phyloP scores from a whole-genome alignment of 805 yeast species.

The Candida pseudoglaebosa region DNA sequence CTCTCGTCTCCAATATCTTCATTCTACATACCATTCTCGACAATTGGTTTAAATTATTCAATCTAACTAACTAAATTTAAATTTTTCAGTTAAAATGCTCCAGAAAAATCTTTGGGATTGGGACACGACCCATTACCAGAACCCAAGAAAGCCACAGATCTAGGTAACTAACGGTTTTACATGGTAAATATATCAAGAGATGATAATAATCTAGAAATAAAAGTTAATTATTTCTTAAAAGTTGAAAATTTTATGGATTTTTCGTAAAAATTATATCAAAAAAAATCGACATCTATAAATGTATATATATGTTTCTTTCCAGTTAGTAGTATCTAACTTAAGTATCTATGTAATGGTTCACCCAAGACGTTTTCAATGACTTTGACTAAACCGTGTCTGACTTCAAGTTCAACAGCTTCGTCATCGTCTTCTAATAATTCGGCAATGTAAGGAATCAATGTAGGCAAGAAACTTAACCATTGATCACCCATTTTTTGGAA shows the following conservation, averaged over 20 bases:
- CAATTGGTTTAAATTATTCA: not conserved
- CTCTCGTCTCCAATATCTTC: not conserved
- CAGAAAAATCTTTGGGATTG: conserved; percentile 12
- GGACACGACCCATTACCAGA: conserved; percentile 3
- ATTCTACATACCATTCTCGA: conserved; percentile 10
- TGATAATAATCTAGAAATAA: too few species aligned
- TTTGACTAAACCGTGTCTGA: conserved; percentile 82
- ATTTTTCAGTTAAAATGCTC: conserved; percentile 4
- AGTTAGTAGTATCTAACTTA: conserved; percentile 41
- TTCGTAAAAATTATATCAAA: conserved; percentile 5
- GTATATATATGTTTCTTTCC: too few species aligned
- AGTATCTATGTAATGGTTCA: conserved; percentile 85
- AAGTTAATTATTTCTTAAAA: too few species aligned
- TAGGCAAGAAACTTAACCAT: conserved; percentile 90
- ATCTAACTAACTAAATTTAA: not conserved
- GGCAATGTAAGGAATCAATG: conserved; percentile 91
- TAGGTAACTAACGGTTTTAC: too few species aligned
- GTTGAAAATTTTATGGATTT: conserved; percentile 1
- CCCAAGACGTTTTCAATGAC: conserved; percentile 91
- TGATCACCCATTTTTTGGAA: conserved; percentile 92
- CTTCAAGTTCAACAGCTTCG: conserved; percentile 86
- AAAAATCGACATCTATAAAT: too few species aligned
- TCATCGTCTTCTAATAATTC: conserved; percentile 95
- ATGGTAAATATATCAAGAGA: not conserved
- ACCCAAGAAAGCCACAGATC: too few species aligned